A percentile compares a stretch with the other conserved stretches of the same genome.
Evolutionary conservation across 768 basidiomycete species (phyloP).

Genomic region (Agaricus bisporus): DNA sequence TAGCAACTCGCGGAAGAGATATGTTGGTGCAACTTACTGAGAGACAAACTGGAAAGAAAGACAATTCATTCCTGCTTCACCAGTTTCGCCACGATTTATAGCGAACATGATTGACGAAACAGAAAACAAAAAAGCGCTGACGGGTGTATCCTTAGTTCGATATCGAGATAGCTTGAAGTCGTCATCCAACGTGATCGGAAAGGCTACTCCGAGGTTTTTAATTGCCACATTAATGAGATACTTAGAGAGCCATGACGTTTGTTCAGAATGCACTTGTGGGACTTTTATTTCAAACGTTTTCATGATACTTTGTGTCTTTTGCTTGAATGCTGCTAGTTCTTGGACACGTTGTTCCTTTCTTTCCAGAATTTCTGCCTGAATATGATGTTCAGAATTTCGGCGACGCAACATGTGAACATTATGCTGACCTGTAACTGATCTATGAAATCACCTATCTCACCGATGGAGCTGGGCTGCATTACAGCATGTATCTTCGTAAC

Average conservation of each 20-base stretch:
- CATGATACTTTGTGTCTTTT: conserved; percentile 69
- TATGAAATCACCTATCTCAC: conserved; percentile 83
- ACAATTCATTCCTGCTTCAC: conserved; percentile 62
- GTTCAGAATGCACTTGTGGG: conserved; percentile 31
- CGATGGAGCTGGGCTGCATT: conserved; percentile 90
- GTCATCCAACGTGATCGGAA: conserved; percentile 68
- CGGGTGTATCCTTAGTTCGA: conserved; percentile 31
- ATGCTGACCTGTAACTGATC: conserved; percentile 73
- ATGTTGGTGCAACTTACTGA: conserved; percentile 38
- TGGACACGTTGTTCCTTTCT: conserved; percentile 69
- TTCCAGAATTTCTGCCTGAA: conserved; percentile 65
- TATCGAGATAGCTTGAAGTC: conserved; percentile 36
- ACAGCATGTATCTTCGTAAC: conserved; percentile 84
- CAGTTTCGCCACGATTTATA: conserved; percentile 71
- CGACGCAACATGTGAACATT: neutral
- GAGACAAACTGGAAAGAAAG: conserved; percentile 85
- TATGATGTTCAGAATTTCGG: neutral
- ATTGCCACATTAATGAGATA: conserved; percentile 51
- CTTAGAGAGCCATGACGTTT: conserved; percentile 48
- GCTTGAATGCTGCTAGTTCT: conserved; percentile 80
- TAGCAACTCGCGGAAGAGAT: neutral
- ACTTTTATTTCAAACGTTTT: conserved; percentile 65
- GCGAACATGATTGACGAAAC: conserved; percentile 70
- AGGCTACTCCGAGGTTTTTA: conserved; percentile 79
- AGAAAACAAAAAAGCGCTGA: conserved; percentile 83